These are phyloP conservation scores for Sporopachydermia lactativora DNA, from an alignment of 805 yeast species.

Conservation along the genomic window DNA sequence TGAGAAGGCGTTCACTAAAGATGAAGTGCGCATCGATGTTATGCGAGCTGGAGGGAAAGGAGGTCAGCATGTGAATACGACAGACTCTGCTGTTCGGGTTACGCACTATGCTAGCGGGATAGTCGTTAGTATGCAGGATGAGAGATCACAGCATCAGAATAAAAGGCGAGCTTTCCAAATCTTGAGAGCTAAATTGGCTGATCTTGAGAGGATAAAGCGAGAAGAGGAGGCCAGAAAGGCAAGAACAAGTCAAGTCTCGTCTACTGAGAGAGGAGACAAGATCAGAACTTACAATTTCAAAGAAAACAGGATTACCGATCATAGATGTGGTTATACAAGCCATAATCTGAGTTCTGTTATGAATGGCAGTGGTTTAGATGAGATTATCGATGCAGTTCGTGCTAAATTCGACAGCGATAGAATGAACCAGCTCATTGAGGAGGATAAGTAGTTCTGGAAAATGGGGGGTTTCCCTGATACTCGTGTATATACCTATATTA, in stretches of 20 bases:
- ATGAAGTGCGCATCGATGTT: conserved; percentile 86
- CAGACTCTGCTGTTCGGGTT: conserved; percentile 90
- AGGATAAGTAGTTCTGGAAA: no score
- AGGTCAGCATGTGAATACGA: conserved; percentile 95
- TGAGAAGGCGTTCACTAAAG: conserved; percentile 67
- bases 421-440: conserved; percentile 29
- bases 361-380: conserved; percentile 45
- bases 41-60: conserved; percentile 97
- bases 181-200: conserved; percentile 74
- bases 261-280: conserved; percentile 86
- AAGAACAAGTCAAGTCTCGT: conserved; percentile 71
- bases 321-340: conserved; percentile 70
- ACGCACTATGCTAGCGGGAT: conserved; percentile 89
- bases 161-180: conserved; percentile 85
- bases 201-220: conserved; percentile 51
- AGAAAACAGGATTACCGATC: conserved; percentile 89
- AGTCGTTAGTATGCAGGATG: conserved; percentile 84
- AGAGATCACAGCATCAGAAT: conserved; percentile 86
- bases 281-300: conserved; percentile 88
- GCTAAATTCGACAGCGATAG: conserved; percentile 28
- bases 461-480: no score
- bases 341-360: conserved; percentile 60
- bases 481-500: no score
- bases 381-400: conserved; percentile 29
- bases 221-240: conserved; percentile 50